These are phyloP conservation scores for Vitis amurensis DNA, from an alignment of 164 flowering plant species.

Conservation along the genomic window DNA sequence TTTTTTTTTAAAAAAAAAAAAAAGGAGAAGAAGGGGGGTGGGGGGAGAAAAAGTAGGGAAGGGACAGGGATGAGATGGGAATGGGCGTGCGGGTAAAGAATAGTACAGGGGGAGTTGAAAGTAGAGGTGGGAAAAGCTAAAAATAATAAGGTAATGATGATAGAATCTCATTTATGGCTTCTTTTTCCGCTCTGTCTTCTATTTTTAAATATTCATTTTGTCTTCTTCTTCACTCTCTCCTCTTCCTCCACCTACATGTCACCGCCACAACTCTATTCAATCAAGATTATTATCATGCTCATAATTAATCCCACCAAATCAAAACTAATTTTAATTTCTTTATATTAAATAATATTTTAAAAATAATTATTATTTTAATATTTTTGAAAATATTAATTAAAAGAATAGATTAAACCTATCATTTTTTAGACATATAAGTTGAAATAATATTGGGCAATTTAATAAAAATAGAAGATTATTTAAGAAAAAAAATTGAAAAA, in stretches of 20 bases:
- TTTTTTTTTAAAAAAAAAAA: background rate
- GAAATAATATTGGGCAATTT: too few relatives aligned
- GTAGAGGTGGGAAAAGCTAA: slow-evolving; percentile 21
- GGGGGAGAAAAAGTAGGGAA: too few relatives aligned
- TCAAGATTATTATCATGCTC: too few relatives aligned
- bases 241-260: too few relatives aligned
- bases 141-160: slow-evolving; percentile 56
- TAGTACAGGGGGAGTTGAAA: slow-evolving; percentile 20
- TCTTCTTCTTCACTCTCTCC: slow-evolving; percentile 1
- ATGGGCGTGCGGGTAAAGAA: slow-evolving; percentile 15
- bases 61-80: background rate
- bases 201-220: slow-evolving; percentile 1
- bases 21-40: background rate
- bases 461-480: too few relatives aligned
- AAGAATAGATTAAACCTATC: too few relatives aligned
- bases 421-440: too few relatives aligned
- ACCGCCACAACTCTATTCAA: too few relatives aligned
- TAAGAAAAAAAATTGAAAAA: too few relatives aligned
- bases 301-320: too few relatives aligned
- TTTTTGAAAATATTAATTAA: too few relatives aligned
- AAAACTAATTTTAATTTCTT: too few relatives aligned
- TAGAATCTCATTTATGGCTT: slow-evolving; percentile 6
- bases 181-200: background rate
- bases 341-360: background rate
- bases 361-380: background rate